phyloP scores from a whole-genome alignment of 164 flowering plant genomes.

The Nelumbo lutea region DNA sequence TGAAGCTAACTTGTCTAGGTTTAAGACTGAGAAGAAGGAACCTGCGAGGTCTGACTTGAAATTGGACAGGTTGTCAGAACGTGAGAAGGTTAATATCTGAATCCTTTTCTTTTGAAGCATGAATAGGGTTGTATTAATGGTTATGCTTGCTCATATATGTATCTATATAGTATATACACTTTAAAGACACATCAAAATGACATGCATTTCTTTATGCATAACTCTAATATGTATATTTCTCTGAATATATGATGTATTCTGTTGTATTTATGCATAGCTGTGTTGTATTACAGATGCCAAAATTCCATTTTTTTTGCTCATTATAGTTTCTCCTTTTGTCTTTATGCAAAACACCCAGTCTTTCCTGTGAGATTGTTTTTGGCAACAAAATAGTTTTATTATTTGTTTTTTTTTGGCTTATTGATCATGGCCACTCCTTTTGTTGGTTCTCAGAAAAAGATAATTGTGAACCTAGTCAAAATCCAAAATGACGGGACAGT shows the following conservation, averaged over 20 bases:
- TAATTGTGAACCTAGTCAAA: conserved; percentile 66
- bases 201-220: no score
- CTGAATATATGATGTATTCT: no score
- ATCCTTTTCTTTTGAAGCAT: neutral
- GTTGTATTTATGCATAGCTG: no score
- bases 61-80: conserved; percentile 70
- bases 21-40: conserved; percentile 61
- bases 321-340: no score
- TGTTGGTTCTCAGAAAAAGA: conserved; percentile 48
- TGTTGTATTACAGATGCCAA: no score
- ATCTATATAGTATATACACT: neutral
- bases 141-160: neutral
- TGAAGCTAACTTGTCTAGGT: conserved; percentile 38
- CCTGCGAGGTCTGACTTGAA: conserved; percentile 42
- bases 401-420: neutral
- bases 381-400: no score
- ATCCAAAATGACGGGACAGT: conserved; percentile 87
- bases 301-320: no score
- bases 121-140: neutral
- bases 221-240: no score
- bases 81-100: conserved; percentile 52
- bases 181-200: no score
- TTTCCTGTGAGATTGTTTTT: no score
- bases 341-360: no score
- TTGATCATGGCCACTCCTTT: neutral